Conservation (phyloP, 306 rosid species). For the Comarum palustre region DNA sequence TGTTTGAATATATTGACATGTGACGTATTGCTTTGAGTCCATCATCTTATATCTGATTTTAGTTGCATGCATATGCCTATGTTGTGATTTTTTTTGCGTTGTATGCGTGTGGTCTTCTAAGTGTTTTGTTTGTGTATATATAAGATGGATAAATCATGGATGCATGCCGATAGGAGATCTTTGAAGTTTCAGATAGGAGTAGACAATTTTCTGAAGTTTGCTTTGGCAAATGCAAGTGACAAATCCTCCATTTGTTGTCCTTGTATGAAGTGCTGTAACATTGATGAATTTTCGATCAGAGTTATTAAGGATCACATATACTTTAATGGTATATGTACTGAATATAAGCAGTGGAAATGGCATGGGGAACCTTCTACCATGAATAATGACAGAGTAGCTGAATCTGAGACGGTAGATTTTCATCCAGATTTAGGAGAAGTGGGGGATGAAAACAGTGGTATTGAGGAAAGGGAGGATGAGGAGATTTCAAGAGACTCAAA, state of each 20-base stretch:
- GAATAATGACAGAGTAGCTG: not conserved
- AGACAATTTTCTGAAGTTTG: too few relatives aligned
- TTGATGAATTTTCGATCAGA: not conserved
- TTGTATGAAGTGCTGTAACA: not conserved
- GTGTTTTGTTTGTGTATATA: too few relatives aligned
- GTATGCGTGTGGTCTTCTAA: too few relatives aligned
- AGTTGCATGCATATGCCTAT: too few relatives aligned
- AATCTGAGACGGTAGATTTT: not conserved
- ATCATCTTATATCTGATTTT: too few relatives aligned
- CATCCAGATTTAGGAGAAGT: too few relatives aligned
- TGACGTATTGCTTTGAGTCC: constrained; percentile 1
- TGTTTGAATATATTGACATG: not conserved
- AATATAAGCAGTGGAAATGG: not conserved
- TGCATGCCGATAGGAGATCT: too few relatives aligned
- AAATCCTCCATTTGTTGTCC: not conserved
- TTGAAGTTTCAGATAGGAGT: too few relatives aligned
- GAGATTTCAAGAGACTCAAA: not conserved
- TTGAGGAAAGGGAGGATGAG: not conserved
- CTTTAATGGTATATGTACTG: not conserved
- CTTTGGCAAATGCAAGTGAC: too few relatives aligned
- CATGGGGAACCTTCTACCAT: not conserved
- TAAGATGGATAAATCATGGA: too few relatives aligned
- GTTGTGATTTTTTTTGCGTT: too few relatives aligned
- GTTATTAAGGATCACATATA: not conserved
- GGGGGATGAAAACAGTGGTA: not conserved